Evolutionary conservation across 495 filamentous ascomycete species (phyloP), one percentile per base, ranked within the genome.

Genomic region (Astrothelium subdiscretum): DNA sequence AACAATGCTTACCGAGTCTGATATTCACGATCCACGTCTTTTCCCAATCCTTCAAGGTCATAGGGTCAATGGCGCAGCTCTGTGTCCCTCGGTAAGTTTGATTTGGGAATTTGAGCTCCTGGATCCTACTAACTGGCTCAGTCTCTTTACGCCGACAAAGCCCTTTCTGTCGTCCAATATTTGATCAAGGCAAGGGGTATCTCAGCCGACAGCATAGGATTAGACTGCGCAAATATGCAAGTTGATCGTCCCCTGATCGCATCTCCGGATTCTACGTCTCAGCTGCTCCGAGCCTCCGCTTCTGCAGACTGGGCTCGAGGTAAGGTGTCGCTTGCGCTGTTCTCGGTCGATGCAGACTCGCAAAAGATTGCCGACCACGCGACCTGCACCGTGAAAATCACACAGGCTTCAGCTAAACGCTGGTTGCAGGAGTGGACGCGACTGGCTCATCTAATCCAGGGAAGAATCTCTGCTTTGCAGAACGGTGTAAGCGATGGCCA

Each of bases 211-310:
- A 76, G 78, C n/a, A 73, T 81, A 38, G 80, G 78, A 5, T 77
- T 84, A 65, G 81, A 88, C 66, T 80, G 87, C 38, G 79, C 79
- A 40, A 71, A 86, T 13, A 83, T 90, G 77, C 75, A 81, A 44
- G 85, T 89, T 2, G 79, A 82, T n/a, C 89, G 89, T 73, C 79
- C 85, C 5, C 77, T 90, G 27, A 85, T 91, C 59, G 83, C 85
- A 38, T 80, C 82, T 64, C 42, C 58, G 32, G 35, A 32, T 20
- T 70, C 76, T 42, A 77, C 73, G 32, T 74, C 79, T 59, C 77
- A 83, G 52, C 71, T 80, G 8, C 74, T 68, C 32, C 63, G 63
- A 12, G 59, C 60, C 5, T 67, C 65, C 3, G 70, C 64, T 5
- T 59, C 62, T 6, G 65, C 63, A 18, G 68, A 74, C 57, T 69